Evolutionary conservation across 2,329 filamentous ascomycete species (phyloP), one percentile per base, ranked within the genome.

Genomic region (Drechslera avenae): DNA sequence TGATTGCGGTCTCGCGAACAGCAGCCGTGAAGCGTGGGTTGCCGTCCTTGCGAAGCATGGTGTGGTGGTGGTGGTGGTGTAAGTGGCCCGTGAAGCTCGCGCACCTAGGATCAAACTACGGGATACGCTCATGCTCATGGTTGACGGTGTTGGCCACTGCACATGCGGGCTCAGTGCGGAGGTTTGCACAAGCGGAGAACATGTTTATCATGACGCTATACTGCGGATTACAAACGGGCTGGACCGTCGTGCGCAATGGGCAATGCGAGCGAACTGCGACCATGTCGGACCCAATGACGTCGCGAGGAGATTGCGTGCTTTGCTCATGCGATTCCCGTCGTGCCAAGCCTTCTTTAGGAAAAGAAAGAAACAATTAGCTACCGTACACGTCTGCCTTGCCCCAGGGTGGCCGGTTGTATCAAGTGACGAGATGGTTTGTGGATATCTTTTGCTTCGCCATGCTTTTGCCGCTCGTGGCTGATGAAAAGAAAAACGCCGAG

Each of bases 71-170:
- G 54, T 44, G 17, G 43, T 19, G 3, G 36, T 46, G 13, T 46
- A 43, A 17, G 54, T 44, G 17, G 57, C 51, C 50, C 60, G 59
- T 18, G 59, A 52, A 50, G 53, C 50, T 21, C 62, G 63, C 46
- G 59, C 64, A 21, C 59, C 46, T 13, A 63, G 60, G 36, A 68
- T 50, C 30, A 72, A 36, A 26, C 61, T 68, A 53, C 68, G 66
- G 19, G 64, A 53, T 35, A 66, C 50, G 55, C 64, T 73, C 69
- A 72, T 73, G 55, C 64, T 73, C 69, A 72, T 73, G 42, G 48
- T 52, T 42, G 42, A n/a, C 30, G 35, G 17, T 33, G 5, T 18
- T 23, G 39, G 28, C 19, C 40, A 37, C 40, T 46, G 19, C 46
- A 35, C 33, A 32, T 31, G 36, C 33, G 13, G 32, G 23, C 32